A percentile compares a stretch with the other conserved stretches of the same genome.
These are phyloP conservation scores for Crithidia brevicula DNA, from an alignment of 208 protist genomes.

Conservation along the genomic window DNA sequence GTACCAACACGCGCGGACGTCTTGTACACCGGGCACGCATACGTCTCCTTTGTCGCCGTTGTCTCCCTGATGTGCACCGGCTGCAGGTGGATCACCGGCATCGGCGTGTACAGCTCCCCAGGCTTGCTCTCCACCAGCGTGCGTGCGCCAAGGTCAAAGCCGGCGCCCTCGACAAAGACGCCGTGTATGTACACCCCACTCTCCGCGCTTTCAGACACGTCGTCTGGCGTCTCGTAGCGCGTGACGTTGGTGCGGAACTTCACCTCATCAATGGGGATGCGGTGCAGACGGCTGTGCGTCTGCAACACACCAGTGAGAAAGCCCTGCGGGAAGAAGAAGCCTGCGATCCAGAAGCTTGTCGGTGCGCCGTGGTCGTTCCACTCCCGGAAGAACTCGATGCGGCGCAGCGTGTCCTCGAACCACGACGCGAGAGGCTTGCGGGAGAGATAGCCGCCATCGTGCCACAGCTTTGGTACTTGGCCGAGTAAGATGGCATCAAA, in stretches of 20 bases:
- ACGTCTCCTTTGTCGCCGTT: slow-evolving; percentile 46
- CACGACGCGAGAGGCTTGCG: slow-evolving; percentile 96
- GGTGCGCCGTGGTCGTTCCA: slow-evolving; percentile 95
- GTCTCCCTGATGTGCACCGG: slow-evolving; percentile 58
- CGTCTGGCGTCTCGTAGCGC: slow-evolving; percentile 68
- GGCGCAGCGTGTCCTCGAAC: slow-evolving; percentile 94
- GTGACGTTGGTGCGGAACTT: slow-evolving; percentile 89
- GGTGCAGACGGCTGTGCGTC: slow-evolving; percentile 87
- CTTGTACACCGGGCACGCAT: slow-evolving; percentile 94
- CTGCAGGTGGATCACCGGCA: slow-evolving; percentile 93
- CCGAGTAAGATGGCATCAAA: slow-evolving; percentile 89
- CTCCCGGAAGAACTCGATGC: slow-evolving; percentile 94
- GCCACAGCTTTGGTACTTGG: slow-evolving; percentile 94
- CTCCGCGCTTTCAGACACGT: slow-evolving; percentile 62
- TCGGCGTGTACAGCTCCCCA: slow-evolving; percentile 84
- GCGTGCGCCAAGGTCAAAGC: slow-evolving; percentile 53
- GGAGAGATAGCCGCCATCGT: slow-evolving; percentile 93
- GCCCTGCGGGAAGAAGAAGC: slow-evolving; percentile 99
- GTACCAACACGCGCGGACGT: slow-evolving; percentile 89
- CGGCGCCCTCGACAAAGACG: slow-evolving; percentile 91
- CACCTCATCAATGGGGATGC: slow-evolving; percentile 93
- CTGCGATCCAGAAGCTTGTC: slow-evolving; percentile 95
- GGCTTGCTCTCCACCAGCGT: slow-evolving; percentile 81
- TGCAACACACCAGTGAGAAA: slow-evolving; percentile 94
- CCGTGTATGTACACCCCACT: slow-evolving; percentile 94